Conservation (phyloP, 2,329 filamentous ascomycete genomes). For the Coniochaeta sp. region DNA sequence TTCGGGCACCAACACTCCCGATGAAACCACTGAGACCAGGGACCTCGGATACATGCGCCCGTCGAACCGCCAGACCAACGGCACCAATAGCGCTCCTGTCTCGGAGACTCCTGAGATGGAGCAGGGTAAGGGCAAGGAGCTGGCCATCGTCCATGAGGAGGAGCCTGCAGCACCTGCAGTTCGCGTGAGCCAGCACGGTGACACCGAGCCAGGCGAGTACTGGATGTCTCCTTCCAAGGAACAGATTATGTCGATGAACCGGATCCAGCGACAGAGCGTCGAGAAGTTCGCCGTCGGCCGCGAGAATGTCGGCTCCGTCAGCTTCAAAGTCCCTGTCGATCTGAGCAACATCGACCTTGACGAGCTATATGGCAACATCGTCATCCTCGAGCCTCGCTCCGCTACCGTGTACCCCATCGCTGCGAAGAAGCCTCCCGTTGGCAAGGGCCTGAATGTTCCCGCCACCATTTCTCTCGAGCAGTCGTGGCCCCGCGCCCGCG, state of each 20-base stretch:
- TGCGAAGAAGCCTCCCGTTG: slow-evolving; percentile 71
- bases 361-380: slow-evolving; percentile 69
- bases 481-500: slow-evolving; percentile 73
- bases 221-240: slow-evolving; percentile 75
- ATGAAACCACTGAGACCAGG: slow-evolving; percentile 42
- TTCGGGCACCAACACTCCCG: slow-evolving; percentile 34
- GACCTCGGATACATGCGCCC: slow-evolving; percentile 56
- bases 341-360: slow-evolving; percentile 73
- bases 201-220: slow-evolving; percentile 62
- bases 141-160: slow-evolving; percentile 74
- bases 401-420: slow-evolving; percentile 81
- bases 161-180: slow-evolving; percentile 32
- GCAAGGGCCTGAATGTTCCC: slow-evolving; percentile 87
- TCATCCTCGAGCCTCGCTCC: slow-evolving; percentile 68
- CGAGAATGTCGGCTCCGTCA: slow-evolving; percentile 70
- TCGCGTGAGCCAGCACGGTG: slow-evolving; percentile 26
- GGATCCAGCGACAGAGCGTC: slow-evolving; percentile 69
- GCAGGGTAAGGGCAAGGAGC: slow-evolving; percentile 65
- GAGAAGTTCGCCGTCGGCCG: slow-evolving; percentile 75
- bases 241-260: slow-evolving; percentile 72
- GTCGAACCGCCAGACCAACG: slow-evolving; percentile 30
- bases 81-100: slow-evolving; percentile 29
- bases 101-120: slow-evolving; percentile 51
- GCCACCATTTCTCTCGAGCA: slow-evolving; percentile 84
- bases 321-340: slow-evolving; percentile 77